These are phyloP conservation scores for Anthracocystis setariae DNA, from an alignment of 1,284 basidiomycete species.

Conservation along the genomic window DNA sequence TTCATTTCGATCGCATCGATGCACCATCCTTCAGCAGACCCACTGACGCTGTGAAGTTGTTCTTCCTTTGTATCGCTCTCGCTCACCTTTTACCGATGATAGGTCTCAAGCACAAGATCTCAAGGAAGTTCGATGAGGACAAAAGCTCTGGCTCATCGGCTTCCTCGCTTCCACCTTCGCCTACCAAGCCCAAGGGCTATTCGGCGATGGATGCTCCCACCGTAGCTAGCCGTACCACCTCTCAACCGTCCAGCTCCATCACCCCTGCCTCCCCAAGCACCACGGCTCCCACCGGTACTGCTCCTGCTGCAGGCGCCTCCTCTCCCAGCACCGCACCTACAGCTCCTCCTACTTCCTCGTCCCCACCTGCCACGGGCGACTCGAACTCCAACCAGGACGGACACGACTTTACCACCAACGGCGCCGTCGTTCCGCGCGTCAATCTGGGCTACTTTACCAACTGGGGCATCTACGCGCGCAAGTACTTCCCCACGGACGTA, in stretches of 20 bases:
- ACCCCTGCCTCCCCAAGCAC: slow-evolving; percentile 7
- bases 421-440: slow-evolving; percentile 42
- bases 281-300: slow-evolving; percentile 1
- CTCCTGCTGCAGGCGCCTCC: slow-evolving; percentile 8
- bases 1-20: neutral
- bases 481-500: slow-evolving; percentile 77
- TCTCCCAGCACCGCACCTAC: slow-evolving; percentile 15
- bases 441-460: slow-evolving; percentile 60
- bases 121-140: slow-evolving; percentile 38
- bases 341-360: neutral
- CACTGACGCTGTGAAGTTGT: neutral
- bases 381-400: slow-evolving; percentile 12
- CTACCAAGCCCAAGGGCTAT: slow-evolving; percentile 30
- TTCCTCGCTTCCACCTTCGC: slow-evolving; percentile 41
- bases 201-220: slow-evolving; percentile 9
- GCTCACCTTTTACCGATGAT: neutral
- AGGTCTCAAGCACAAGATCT: slow-evolving; percentile 48
- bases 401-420: slow-evolving; percentile 37
- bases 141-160: slow-evolving; percentile 20
- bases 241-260: slow-evolving; percentile 6
- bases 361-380: neutral
- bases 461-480: slow-evolving; percentile 94
- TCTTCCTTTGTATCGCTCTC: too few species aligned
- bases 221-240: slow-evolving; percentile 3
- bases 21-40: neutral